These are phyloP conservation scores for Monilinia vaccinii-corymbosi DNA, from an alignment of 2,329 filamentous ascomycete species.

Conservation along the genomic window DNA sequence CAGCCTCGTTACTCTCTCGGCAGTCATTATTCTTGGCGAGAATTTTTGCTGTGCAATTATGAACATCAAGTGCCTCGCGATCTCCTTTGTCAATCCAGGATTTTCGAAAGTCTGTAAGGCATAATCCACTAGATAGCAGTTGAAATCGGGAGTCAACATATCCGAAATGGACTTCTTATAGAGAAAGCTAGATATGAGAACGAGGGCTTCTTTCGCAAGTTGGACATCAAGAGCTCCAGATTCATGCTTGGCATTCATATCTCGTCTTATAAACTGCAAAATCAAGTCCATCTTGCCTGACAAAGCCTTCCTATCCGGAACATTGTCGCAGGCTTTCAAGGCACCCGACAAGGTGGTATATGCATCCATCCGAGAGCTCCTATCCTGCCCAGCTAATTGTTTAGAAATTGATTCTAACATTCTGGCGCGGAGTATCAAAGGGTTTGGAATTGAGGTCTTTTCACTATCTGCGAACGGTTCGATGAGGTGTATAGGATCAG, in stretches of 20 bases:
- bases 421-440: slow-evolving; percentile 36
- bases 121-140: slow-evolving; percentile 70
- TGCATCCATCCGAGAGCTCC: slow-evolving; percentile 69
- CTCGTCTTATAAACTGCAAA: slow-evolving; percentile 74
- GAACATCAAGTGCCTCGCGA: slow-evolving; percentile 72
- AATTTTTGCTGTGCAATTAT: slow-evolving; percentile 77
- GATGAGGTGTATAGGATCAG: slow-evolving; percentile 30
- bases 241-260: slow-evolving; percentile 55
- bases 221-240: slow-evolving; percentile 53
- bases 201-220: slow-evolving; percentile 68
- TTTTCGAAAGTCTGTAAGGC: slow-evolving; percentile 67
- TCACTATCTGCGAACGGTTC: slow-evolving; percentile 39
- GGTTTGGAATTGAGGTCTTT: neutral
- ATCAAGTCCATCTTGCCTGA: slow-evolving; percentile 69
- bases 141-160: slow-evolving; percentile 69
- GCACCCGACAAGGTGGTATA: slow-evolving; percentile 72
- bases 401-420: slow-evolving; percentile 82
- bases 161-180: slow-evolving; percentile 63
- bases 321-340: slow-evolving; percentile 71
- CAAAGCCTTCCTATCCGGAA: slow-evolving; percentile 66
- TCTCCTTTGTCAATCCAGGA: slow-evolving; percentile 59
- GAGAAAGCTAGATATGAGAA: slow-evolving; percentile 67
- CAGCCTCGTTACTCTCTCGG: slow-evolving; percentile 59
- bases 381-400: slow-evolving; percentile 67
- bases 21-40: slow-evolving; percentile 61